phyloP scores from a whole-genome alignment of 345 rosid genomes.

The Gossypium turneri region DNA sequence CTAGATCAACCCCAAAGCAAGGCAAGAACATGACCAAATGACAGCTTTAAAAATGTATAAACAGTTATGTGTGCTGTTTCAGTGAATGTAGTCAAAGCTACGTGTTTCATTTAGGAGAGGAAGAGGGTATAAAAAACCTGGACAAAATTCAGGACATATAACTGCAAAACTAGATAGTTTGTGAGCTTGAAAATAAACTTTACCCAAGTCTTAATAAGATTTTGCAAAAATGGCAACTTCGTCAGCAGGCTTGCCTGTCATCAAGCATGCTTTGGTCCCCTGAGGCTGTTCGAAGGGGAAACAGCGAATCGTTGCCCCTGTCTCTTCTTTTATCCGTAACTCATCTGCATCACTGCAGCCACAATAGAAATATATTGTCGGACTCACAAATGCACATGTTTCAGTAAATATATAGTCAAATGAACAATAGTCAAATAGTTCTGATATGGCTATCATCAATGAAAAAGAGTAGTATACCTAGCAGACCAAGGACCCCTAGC shows the following conservation, averaged over 20 bases:
- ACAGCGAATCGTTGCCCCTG: constrained; percentile 89
- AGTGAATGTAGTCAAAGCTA: neutral
- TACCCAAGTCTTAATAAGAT: constrained; percentile 40
- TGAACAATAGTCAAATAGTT: neutral
- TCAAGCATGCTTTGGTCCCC: constrained; percentile 65
- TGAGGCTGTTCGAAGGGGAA: constrained; percentile 78
- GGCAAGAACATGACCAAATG: neutral
- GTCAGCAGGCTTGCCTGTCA: constrained; percentile 74
- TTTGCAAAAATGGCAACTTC: constrained; percentile 91
- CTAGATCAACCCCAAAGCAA: neutral
- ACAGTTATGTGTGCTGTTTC: neutral
- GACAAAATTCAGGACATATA: neutral
- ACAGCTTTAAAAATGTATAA: neutral
- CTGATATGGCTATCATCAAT: neutral
- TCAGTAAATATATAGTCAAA: neutral
- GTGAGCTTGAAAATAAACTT: neutral
- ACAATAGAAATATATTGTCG: neutral
- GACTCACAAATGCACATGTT: neutral
- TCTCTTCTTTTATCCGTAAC: constrained; percentile 82
- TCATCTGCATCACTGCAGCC: constrained; percentile 66
- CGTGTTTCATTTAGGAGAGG: neutral
- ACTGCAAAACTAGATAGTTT: neutral
- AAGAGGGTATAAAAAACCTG: neutral
- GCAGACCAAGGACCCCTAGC: constrained; percentile 97
- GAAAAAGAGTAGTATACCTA: constrained; percentile 32